Percentiles rank a stretch among this genome's conserved stretches.
phyloP scores from a whole-genome alignment of 225 moss, liverwort and hornwort species.

The Polytrichum formosum region DNA sequence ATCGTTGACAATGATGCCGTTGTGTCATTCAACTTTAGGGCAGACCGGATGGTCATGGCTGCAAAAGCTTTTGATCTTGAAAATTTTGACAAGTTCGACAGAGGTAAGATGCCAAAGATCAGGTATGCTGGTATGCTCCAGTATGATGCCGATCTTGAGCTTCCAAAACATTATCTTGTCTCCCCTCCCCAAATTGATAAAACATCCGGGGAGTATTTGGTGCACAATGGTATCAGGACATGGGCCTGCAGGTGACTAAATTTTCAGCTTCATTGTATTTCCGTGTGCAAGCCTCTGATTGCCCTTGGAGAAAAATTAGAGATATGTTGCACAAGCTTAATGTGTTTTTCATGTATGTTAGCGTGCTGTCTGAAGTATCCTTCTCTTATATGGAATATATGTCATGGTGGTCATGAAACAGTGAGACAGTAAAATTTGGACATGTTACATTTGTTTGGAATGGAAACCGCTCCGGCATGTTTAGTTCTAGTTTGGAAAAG shows the following conservation, averaged over 20 bases:
- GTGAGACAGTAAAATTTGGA: constrained; percentile 97
- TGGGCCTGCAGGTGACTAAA: constrained; percentile 81
- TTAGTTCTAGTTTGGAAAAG: constrained; percentile 79
- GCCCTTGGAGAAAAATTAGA: no score
- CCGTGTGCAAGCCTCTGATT: no score
- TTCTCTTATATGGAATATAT: not conserved
- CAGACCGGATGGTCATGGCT: constrained; percentile 89
- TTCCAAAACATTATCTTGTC: constrained; percentile 72
- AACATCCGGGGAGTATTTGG: constrained; percentile 85
- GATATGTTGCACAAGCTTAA: no score
- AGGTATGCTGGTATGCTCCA: constrained; percentile 89
- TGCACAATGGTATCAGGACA: constrained; percentile 68
- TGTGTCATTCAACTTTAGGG: constrained; percentile 85
- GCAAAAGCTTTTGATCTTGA: constrained; percentile 79
- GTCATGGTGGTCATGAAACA: constrained; percentile 31
- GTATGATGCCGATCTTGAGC: constrained; percentile 91
- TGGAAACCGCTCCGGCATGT: constrained; percentile 92
- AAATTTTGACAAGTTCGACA: constrained; percentile 68
- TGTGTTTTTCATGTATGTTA: no score
- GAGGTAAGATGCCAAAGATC: constrained; percentile 72
- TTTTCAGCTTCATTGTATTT: not conserved
- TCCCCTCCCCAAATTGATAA: constrained; percentile 86
- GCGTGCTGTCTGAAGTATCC: no score
- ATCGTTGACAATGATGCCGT: constrained; percentile 85
- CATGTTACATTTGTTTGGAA: constrained; percentile 99